Conservation (phyloP, 1,284 basidiomycete species). For the Ceratobasidium sp. region DNA sequence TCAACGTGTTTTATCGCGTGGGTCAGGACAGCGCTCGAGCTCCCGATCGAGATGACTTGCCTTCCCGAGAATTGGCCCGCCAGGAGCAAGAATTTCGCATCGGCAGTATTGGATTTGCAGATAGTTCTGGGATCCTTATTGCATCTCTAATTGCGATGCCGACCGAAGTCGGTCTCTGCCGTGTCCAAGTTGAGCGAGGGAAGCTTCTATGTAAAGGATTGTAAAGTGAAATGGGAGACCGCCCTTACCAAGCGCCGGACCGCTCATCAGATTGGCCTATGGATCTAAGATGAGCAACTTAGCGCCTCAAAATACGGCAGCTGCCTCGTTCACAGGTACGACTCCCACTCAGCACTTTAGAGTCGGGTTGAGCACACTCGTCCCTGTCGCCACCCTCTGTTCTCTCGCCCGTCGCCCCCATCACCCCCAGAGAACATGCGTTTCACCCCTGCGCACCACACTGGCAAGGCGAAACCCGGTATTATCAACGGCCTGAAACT, state of each 20-base stretch:
- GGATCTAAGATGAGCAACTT: neutral
- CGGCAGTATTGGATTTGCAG: conserved; percentile 81
- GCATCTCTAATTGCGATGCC: conserved; percentile 83
- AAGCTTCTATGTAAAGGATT: conserved; percentile 75
- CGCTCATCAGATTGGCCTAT: neutral
- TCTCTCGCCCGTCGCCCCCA: neutral
- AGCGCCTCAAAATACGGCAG: neutral
- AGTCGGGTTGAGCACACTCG: neutral
- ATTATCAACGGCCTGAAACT: conserved; percentile 16
- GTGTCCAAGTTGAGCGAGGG: conserved; percentile 72
- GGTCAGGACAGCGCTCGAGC: conserved; percentile 64
- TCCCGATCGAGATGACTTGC: conserved; percentile 56
- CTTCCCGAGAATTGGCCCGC: conserved; percentile 44
- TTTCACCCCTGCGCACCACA: neutral
- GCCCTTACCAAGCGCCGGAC: neutral
- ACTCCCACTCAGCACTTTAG: neutral
- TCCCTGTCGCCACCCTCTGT: neutral
- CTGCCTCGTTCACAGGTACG: neutral
- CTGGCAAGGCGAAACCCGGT: conserved; percentile 14
- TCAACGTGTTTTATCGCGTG: conserved; percentile 86
- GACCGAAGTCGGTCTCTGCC: conserved; percentile 81
- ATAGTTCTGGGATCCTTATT: conserved; percentile 77
- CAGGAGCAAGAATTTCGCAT: conserved; percentile 85
- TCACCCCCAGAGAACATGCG: conserved; percentile 1
- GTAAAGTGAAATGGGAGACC: conserved; percentile 49